Conservation (phyloP, 257 asterid species). For the Cynanchum wilfordii region DNA sequence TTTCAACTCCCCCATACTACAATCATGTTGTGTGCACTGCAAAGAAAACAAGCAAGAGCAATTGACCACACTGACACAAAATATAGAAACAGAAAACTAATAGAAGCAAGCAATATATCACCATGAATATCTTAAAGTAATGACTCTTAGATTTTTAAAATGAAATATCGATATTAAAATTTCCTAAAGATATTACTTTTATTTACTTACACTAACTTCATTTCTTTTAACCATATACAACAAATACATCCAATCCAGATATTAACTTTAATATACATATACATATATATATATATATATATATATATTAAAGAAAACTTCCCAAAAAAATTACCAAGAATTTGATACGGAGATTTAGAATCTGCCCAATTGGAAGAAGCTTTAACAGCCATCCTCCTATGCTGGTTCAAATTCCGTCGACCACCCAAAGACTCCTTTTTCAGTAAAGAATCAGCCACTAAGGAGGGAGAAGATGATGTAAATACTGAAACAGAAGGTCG, state of each 20-base stretch:
- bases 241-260: background rate
- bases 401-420: conserved; percentile 48
- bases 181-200: background rate
- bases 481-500: conserved; percentile 30
- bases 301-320: background rate
- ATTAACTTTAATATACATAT: background rate
- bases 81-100: background rate
- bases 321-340: conserved; percentile 43
- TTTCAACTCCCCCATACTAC: background rate
- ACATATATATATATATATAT: too few species aligned
- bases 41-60: background rate
- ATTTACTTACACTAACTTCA: background rate
- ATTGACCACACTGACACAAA: background rate
- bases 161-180: background rate
- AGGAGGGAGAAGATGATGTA: conserved; percentile 13
- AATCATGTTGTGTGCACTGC: background rate
- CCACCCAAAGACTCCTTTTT: conserved; percentile 19
- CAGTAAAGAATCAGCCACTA: conserved; percentile 28
- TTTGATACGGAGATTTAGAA: conserved; percentile 79
- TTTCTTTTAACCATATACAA: background rate
- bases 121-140: background rate
- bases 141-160: background rate
- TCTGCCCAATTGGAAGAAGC: conserved; percentile 78
- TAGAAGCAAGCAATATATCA: too few species aligned
- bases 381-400: conserved; percentile 68